Evolutionary conservation across 177 flowering plant species (phyloP), one percentile per base, ranked within the genome.

Genomic region (Tripterygium wilfordii): DNA sequence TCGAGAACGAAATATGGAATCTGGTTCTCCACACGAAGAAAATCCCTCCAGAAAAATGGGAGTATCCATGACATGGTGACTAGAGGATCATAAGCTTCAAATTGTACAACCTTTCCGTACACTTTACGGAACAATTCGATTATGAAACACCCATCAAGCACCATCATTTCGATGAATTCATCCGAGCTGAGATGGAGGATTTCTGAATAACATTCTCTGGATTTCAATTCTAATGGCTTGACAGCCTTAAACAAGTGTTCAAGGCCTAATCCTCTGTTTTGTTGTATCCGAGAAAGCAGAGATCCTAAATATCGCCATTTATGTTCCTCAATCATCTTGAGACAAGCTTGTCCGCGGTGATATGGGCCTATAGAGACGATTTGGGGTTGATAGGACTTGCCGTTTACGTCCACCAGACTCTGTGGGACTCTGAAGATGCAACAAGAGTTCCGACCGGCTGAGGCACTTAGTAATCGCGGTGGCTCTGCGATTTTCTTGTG

Each of bases 361-460:
- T 56, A 76, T 7, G 85, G 91, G 0, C 85, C 83, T 10, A 83
- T 65, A 8, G 81, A 78, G 58, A 78, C 65, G 18, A 78, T 69
- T 1, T 68, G 64, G 2, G 87, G 91, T 16, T 72, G 53, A 53
- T 78, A 83, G 31, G 60, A 42, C 21, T 48, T 50, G 5, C 69
- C 72, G 58, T 80, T 71, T 37, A 69, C 45, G 4, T 67, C 72
- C 7, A 63, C 18, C 6, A 77, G 48, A 56, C 68, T 70, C 15
- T 68, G 63, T 1, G 89, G 89, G 42, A 79, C 79, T 49, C 66
- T 46, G 57, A 76, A 82, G 57, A 82, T 82, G 63, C 60, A 72
- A 50, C 88, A 82, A 0, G 77, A 58, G 36, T 42, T 48, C 22
- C 42, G 56, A 3, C 83, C 88, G 3, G 82, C 82, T 0, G 62